Evolutionary conservation across 768 basidiomycete genomes (phyloP).

Genomic region (Terana coerulea): DNA sequence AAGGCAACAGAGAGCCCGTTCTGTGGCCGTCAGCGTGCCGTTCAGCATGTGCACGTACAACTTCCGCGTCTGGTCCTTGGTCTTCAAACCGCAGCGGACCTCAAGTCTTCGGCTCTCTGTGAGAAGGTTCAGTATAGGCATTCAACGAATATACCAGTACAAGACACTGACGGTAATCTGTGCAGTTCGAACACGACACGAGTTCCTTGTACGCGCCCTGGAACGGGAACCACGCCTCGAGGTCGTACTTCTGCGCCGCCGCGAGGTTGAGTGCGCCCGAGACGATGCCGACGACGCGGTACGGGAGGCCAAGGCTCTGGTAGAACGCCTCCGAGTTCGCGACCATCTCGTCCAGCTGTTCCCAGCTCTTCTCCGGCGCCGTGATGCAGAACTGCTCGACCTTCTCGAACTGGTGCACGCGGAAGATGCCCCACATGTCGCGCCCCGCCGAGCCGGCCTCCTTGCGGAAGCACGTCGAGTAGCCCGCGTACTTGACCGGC

Average conservation of each 20-base stretch:
- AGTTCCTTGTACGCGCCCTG: conserved; percentile 96
- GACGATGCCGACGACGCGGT: conserved; percentile 91
- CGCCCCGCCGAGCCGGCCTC: conserved; percentile 97
- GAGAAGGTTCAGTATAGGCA: conserved; percentile 5
- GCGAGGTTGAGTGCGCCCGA: conserved; percentile 97
- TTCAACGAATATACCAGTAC: not conserved
- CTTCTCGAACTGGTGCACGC: conserved; percentile 99
- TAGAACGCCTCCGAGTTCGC: conserved; percentile 91
- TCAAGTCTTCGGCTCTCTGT: conserved; percentile 91
- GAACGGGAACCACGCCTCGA: conserved; percentile 99
- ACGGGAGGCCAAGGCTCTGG: conserved; percentile 89
- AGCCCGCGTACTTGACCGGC: conserved; percentile 86
- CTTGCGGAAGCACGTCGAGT: conserved; percentile 97
- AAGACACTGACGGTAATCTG: conserved; percentile 86
- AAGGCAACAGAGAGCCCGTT: conserved; percentile 92
- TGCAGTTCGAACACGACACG: conserved; percentile 97
- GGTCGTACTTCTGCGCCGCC: conserved; percentile 93
- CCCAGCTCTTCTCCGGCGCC: conserved; percentile 92
- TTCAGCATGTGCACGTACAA: conserved; percentile 99
- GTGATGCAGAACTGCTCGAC: conserved; percentile 97
- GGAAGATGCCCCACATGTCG: conserved; percentile 99
- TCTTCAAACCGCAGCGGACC: conserved; percentile 88
- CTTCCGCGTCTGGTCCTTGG: conserved; percentile 86
- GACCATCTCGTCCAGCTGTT: conserved; percentile 90
- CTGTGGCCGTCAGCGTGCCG: conserved; percentile 95